These are phyloP conservation scores for Triticum monococcum DNA, from an alignment of 176 grass and related monocot genomes.

Conservation along the genomic window DNA sequence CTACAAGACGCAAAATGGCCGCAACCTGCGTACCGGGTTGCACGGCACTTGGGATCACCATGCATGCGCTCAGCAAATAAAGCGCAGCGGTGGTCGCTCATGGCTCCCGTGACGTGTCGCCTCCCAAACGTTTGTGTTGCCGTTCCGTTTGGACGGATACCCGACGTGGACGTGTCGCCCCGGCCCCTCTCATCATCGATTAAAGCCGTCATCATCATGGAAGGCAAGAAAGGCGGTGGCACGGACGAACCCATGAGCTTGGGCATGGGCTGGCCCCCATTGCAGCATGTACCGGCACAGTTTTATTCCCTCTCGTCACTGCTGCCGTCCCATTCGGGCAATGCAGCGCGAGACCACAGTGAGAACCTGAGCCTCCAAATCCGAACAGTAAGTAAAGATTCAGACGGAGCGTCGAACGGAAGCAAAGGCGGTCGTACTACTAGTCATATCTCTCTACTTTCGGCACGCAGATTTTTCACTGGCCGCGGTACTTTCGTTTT, in stretches of 20 bases:
- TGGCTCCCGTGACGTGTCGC: too few species aligned
- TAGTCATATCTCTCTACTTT: neutral
- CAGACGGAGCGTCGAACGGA: conserved; percentile 14
- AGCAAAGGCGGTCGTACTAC: conserved; percentile 8
- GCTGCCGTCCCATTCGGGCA: neutral
- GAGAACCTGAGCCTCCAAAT: neutral
- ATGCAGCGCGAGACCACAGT: neutral
- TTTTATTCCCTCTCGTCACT: neutral
- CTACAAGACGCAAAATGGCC: too few species aligned
- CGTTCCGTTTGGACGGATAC: neutral
- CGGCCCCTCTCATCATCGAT: conserved; percentile 11
- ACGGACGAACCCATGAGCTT: neutral
- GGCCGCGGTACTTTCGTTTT: neutral
- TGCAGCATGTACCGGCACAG: too few species aligned
- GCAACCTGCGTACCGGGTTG: too few species aligned
- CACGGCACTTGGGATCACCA: too few species aligned
- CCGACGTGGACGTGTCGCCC: too few species aligned
- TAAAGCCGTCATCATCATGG: conserved; percentile 60
- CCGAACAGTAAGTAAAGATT: neutral
- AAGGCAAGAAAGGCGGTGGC: conserved; percentile 35
- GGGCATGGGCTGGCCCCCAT: neutral
- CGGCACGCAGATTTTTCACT: neutral
- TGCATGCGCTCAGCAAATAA: too few species aligned
- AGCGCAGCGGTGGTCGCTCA: too few species aligned
- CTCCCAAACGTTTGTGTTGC: neutral